These are phyloP conservation scores for Scleroderma citrinum DNA, from an alignment of 768 basidiomycete species.

Conservation along the genomic window DNA sequence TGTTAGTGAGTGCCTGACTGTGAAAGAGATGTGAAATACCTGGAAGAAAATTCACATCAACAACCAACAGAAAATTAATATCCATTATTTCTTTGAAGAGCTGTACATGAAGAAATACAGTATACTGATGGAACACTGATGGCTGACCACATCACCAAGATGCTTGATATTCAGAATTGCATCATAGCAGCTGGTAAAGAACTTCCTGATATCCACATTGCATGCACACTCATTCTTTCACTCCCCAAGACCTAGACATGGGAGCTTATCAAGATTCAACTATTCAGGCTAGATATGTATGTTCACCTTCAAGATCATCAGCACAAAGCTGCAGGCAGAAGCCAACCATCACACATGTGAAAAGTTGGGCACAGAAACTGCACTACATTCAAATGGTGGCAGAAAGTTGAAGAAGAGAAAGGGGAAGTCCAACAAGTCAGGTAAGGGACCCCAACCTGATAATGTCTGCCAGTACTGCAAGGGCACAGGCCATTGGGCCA, in stretches of 20 bases:
- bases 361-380: neutral
- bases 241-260: constrained; percentile 1
- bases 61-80: constrained; percentile 9
- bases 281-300: too few species aligned
- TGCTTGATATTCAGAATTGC: constrained; percentile 7
- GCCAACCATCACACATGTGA: neutral
- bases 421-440: neutral
- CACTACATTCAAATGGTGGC: neutral
- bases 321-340: constrained; percentile 4
- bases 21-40: constrained; percentile 3
- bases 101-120: constrained; percentile 8
- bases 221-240: constrained; percentile 5
- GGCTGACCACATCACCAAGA: constrained; percentile 7
- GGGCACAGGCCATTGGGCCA: constrained; percentile 14
- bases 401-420: neutral
- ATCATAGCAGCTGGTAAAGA: constrained; percentile 7
- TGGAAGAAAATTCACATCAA: constrained; percentile 1
- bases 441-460: neutral
- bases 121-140: constrained; percentile 6
- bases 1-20: neutral
- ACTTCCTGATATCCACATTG: constrained; percentile 1
- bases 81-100: constrained; percentile 9
- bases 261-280: neutral
- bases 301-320: constrained; percentile 1
- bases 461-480: neutral